Evolutionary conservation across 768 basidiomycete genomes (phyloP).

Genomic region (Pholiota conissans): DNA sequence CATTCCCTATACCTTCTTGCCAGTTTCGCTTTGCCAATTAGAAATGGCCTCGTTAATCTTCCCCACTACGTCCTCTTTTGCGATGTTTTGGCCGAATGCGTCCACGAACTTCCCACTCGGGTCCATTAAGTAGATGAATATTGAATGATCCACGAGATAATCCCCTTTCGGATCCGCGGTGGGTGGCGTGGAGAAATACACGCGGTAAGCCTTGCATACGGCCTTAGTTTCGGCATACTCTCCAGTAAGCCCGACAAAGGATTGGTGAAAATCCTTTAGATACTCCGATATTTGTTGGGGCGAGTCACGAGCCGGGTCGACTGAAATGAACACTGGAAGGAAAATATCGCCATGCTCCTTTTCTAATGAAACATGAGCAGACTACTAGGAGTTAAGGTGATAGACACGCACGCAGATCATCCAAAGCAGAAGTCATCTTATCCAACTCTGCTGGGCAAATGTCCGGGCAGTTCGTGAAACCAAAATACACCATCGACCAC

Average conservation of each 20-base stretch:
- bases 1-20: conserved; percentile 28
- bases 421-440: conserved; percentile 82
- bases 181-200: conserved; percentile 97
- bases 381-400: background rate
- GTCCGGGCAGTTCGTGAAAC: conserved; percentile 99
- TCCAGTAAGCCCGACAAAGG: conserved; percentile 86
- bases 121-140: conserved; percentile 98
- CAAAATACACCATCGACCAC: conserved; percentile 94
- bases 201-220: conserved; percentile 92
- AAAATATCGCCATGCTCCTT: conserved; percentile 69
- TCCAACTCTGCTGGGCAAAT: conserved; percentile 98
- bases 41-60: conserved; percentile 53
- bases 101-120: conserved; percentile 93
- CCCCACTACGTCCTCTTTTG: conserved; percentile 64
- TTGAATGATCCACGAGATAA: conserved; percentile 96
- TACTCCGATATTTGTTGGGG: conserved; percentile 61
- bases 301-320: conserved; percentile 92
- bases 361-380: conserved; percentile 42
- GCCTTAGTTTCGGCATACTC: conserved; percentile 80
- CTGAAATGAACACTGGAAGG: conserved; percentile 92
- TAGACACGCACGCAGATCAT: conserved; percentile 62
- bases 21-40: conserved; percentile 43
- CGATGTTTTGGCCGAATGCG: conserved; percentile 87
- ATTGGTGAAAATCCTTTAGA: conserved; percentile 86
- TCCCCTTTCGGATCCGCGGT: conserved; percentile 86